phyloP scores from a whole-genome alignment of 1,284 basidiomycete genomes.

The Porogramme epimiltina region DNA sequence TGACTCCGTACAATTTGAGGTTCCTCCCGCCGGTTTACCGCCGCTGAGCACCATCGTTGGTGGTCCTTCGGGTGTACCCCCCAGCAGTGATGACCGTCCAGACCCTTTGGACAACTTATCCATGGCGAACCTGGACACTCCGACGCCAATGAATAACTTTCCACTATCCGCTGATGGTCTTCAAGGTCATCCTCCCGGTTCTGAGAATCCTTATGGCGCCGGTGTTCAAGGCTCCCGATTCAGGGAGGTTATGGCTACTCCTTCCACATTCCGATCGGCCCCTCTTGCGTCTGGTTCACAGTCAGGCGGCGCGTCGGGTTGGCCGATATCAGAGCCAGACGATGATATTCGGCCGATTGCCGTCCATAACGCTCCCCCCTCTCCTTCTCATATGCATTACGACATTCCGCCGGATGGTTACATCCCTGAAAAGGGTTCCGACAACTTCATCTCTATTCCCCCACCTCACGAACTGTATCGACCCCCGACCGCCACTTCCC shows the following conservation, averaged over 20 bases:
- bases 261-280: conserved; percentile 23
- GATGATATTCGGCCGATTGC: conserved; percentile 18
- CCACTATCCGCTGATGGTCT: conserved; percentile 5
- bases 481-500: conserved; percentile 7
- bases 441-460: conserved; percentile 26
- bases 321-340: conserved; percentile 13
- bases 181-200: background rate
- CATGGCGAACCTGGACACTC: conserved; percentile 23
- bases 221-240: conserved; percentile 32
- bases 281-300: conserved; percentile 8
- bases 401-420: conserved; percentile 28
- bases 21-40: conserved; percentile 13
- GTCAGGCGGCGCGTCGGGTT: conserved; percentile 9
- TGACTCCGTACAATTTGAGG: conserved; percentile 6
- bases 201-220: conserved; percentile 5
- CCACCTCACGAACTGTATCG: conserved; percentile 30
- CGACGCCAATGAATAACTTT: conserved; percentile 9
- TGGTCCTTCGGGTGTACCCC: background rate
- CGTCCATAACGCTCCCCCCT: conserved; percentile 22
- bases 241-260: conserved; percentile 29
- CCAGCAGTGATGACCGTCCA: conserved; percentile 1
- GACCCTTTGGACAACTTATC: conserved; percentile 25
- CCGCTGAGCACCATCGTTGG: conserved; percentile 7
- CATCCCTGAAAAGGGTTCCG: conserved; percentile 26
- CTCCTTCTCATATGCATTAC: conserved; percentile 21